These are phyloP conservation scores for Paramyrothecium roridum DNA, from an alignment of 2,329 filamentous ascomycete species.

Conservation along the genomic window DNA sequence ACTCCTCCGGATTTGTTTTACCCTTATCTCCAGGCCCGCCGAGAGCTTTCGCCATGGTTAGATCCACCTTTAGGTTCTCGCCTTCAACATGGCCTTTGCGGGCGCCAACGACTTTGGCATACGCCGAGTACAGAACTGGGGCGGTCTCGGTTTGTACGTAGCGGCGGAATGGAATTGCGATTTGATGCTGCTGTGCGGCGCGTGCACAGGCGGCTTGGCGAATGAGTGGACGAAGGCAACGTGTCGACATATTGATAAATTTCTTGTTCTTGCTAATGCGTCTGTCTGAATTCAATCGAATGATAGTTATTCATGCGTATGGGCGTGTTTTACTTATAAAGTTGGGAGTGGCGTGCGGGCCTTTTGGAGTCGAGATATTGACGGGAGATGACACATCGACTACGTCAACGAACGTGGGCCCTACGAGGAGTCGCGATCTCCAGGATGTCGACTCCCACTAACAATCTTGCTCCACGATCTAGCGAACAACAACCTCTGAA, in stretches of 20 bases:
- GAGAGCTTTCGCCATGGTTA: conserved; percentile 39
- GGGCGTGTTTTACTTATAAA: neutral
- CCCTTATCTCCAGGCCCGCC: conserved; percentile 32
- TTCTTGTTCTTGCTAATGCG: neutral
- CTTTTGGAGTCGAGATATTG: neutral
- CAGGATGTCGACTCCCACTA: neutral
- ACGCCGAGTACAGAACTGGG: conserved; percentile 32
- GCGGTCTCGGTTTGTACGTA: conserved; percentile 34
- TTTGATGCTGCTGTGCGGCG: neutral
- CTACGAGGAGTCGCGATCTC: neutral
- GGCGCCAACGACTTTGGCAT: conserved; percentile 33
- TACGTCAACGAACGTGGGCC: neutral
- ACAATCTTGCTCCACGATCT: neutral
- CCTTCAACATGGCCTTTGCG: conserved; percentile 23
- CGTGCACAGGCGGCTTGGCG: conserved; percentile 1
- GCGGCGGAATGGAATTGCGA: conserved; percentile 9
- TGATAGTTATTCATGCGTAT: too few species aligned
- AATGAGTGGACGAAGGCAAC: conserved; percentile 1
- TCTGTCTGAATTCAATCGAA: neutral
- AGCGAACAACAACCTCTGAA: neutral
- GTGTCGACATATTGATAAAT: conserved; percentile 12
- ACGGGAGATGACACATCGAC: neutral
- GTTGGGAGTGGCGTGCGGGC: neutral
- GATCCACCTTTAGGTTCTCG: conserved; percentile 26
- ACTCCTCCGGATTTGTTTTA: conserved; percentile 44